These are phyloP conservation scores for Magnaporthales sp. DNA, from an alignment of 2,329 filamentous ascomycete species.

Conservation along the genomic window DNA sequence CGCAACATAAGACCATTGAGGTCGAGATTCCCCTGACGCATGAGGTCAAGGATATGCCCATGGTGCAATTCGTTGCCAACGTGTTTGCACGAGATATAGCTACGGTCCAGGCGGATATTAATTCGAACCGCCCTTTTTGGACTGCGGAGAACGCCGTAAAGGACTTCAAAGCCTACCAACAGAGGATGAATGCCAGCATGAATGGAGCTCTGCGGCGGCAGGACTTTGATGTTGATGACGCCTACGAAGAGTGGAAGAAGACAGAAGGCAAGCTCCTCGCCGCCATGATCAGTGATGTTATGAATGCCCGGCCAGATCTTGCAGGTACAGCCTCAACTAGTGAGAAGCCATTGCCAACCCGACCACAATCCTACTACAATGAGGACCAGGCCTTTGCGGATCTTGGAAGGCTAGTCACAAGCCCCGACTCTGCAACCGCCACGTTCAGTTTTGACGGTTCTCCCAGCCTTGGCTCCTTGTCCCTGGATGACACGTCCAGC, in stretches of 20 bases:
- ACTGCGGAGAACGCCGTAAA: conserved; percentile 84
- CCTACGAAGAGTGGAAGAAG: conserved; percentile 85
- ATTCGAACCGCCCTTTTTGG: conserved; percentile 72
- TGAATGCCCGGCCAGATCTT: conserved; percentile 77
- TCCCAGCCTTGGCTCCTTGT: conserved; percentile 58
- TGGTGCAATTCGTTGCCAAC: conserved; percentile 78
- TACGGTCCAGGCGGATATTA: conserved; percentile 80
- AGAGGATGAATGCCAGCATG: conserved; percentile 73
- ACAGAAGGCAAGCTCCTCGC: conserved; percentile 80
- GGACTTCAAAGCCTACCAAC: conserved; percentile 90
- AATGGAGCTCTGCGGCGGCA: conserved; percentile 68
- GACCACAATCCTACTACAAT: conserved; percentile 32
- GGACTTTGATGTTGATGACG: conserved; percentile 86
- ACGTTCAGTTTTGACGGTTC: conserved; percentile 52
- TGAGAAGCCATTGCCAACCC: conserved; percentile 51
- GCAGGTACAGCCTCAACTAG: conserved; percentile 63
- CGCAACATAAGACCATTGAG: conserved; percentile 63
- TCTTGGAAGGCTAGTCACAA: conserved; percentile 41
- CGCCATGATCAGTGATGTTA: conserved; percentile 85
- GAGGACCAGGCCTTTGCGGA: conserved; percentile 45
- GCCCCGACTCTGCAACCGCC: conserved; percentile 26
- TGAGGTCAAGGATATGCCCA: conserved; percentile 93
- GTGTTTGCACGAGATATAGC: conserved; percentile 76
- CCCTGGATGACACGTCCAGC: conserved; percentile 44
- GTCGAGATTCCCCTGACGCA: conserved; percentile 77